Conservation (phyloP, 208 protist species). For the Angomonas ambiguus region DNA sequence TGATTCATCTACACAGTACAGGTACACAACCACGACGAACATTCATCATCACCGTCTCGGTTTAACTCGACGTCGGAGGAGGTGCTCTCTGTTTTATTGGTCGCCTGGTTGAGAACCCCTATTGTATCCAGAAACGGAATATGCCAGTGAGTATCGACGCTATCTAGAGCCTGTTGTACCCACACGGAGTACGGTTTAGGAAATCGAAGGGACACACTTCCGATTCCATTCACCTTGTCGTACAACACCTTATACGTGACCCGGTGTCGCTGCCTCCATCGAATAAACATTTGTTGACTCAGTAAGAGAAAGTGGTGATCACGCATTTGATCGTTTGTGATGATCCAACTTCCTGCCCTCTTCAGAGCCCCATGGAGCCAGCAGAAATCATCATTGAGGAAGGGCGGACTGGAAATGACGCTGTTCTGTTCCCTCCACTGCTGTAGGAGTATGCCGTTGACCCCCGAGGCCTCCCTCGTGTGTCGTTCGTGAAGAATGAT, state of each 20-base stretch:
- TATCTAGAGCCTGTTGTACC: slow-evolving; percentile 35
- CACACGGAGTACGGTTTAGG: slow-evolving; percentile 68
- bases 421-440: slow-evolving; percentile 36
- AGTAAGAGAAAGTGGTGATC: slow-evolving; percentile 82
- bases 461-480: slow-evolving; percentile 17
- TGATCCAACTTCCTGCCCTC: slow-evolving; percentile 39
- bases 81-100: slow-evolving; percentile 40
- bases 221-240: slow-evolving; percentile 21
- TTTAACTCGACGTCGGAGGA: slow-evolving; percentile 41
- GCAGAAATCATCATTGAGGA: slow-evolving; percentile 87
- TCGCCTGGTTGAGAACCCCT: slow-evolving; percentile 67
- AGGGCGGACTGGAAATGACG: slow-evolving; percentile 58
- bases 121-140: slow-evolving; percentile 55
- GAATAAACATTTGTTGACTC: slow-evolving; percentile 71
- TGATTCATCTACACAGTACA: slow-evolving; percentile 33
- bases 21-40: slow-evolving; percentile 71
- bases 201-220: slow-evolving; percentile 30
- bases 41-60: slow-evolving; percentile 82
- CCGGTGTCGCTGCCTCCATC: slow-evolving; percentile 78
- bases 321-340: slow-evolving; percentile 85
- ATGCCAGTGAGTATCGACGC: slow-evolving; percentile 52
- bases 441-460: slow-evolving; percentile 34
- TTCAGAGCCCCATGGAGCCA: slow-evolving; percentile 72
- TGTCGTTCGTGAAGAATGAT: slow-evolving; percentile 81
- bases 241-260: slow-evolving; percentile 73